phyloP scores from a whole-genome alignment of 345 rosid genomes.

The Citrus hindsii region DNA sequence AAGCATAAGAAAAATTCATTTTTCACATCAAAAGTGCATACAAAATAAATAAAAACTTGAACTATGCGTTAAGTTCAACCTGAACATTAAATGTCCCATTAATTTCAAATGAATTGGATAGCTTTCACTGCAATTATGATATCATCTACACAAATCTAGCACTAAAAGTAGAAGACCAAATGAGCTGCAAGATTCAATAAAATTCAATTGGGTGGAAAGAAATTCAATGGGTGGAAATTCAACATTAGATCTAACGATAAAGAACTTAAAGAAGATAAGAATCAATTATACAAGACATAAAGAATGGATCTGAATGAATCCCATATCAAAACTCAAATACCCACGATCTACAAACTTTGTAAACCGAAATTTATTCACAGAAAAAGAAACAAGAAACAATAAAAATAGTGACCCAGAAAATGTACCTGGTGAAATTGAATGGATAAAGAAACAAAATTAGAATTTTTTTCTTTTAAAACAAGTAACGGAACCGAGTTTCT shows the following conservation, averaged over 20 bases:
- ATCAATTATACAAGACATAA: background rate
- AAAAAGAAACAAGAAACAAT: background rate
- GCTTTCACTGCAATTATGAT: background rate
- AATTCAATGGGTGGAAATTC: background rate
- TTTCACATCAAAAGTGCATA: background rate
- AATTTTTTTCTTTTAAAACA: no score
- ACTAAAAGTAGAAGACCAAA: background rate
- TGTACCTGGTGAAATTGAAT: background rate
- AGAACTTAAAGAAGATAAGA: background rate
- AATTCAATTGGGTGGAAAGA: background rate
- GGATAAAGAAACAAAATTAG: background rate
- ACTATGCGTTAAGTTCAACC: background rate
- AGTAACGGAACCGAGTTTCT: background rate
- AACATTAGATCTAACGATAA: constrained; percentile 3
- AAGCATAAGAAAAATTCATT: background rate
- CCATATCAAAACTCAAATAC: background rate
- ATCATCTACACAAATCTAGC: background rate
- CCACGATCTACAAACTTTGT: background rate
- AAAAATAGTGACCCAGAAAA: background rate
- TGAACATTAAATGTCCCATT: background rate
- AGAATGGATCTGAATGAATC: background rate
- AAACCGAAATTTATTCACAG: background rate
- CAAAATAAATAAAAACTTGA: background rate
- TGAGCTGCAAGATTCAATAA: background rate
- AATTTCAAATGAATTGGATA: background rate